Evolutionary conservation across 768 basidiomycete genomes (phyloP), one percentile per base, ranked within the genome.

Genomic region (Podaxis sp.): DNA sequence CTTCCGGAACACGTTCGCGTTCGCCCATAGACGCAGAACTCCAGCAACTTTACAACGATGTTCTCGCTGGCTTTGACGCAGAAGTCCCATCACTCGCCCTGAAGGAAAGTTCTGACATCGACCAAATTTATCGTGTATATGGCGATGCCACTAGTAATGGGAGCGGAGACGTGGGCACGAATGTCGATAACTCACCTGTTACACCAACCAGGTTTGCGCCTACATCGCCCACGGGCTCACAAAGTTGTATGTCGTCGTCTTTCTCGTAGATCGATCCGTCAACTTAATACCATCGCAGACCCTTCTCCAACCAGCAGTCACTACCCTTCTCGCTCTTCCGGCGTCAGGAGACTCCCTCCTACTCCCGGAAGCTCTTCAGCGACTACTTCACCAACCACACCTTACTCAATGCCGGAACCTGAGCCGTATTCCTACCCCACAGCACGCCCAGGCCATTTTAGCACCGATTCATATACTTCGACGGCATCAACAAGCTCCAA

Each of bases 21-120:
- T 74, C 77, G 52, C 83, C 86, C 3, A 82, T 82, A 40, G 89
- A 90, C 63, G 84, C 85, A 66, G 89, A 90, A 68, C 79, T 91
- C 4, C 86, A 89, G 65, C 79, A 81, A 59, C 80, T 91, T 47
- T 91, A 90, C 71, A 82, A 90, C 63, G 86, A 89, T 70, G 89
- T 91, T 21, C 86, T 87, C 77, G 83, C 82, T 48, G 83, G 82
- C 28, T 91, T 89, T 66, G 72, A 78, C 32, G 85, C 88, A 5
- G 79, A 79, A 27, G 61, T 57, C 6, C 62, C 69, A 35, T 50
- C 63, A 48, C 38, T 64, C 46, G 61, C 73, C 36, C 68, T 70
- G 38, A 76, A 77, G 50, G 68, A 66, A 32, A 35, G 35, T 18
- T 47, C 52, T 18, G 71, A 77, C 63, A 59, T 74, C 46, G 74